phyloP scores from a whole-genome alignment of 2,329 filamentous ascomycete genomes.

The Fusarium temperatum region DNA sequence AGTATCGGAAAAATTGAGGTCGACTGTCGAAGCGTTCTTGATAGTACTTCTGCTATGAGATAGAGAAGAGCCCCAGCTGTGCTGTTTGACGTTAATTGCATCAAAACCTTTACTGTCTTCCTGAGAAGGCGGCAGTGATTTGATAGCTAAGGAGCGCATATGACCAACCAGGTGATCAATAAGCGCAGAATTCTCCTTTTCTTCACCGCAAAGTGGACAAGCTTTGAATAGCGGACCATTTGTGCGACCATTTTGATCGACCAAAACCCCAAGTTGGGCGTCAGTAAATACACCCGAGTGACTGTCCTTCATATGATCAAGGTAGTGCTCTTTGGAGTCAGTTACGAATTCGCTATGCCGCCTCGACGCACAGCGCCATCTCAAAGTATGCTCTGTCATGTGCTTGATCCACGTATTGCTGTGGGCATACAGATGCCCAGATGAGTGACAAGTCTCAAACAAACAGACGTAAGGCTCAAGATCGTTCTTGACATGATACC shows the following conservation, averaged over 20 bases:
- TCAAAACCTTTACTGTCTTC: too few species aligned
- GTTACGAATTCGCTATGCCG: accelerated
- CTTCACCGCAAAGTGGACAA: background rate
- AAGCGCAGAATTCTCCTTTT: accelerated
- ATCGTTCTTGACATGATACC: background rate
- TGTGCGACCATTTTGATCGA: accelerated
- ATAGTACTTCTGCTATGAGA: too few species aligned
- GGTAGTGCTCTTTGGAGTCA: accelerated
- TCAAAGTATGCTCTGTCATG: accelerated
- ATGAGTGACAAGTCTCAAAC: accelerated
- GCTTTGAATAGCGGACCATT: accelerated
- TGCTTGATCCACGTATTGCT: accelerated
- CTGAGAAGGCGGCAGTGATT: background rate
- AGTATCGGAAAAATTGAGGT: too few species aligned
- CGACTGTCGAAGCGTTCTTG: too few species aligned
- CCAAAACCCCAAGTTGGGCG: accelerated
- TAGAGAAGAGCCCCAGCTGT: too few species aligned
- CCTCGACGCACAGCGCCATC: background rate
- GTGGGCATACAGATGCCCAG: accelerated
- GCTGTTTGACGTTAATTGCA: too few species aligned
- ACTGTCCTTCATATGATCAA: background rate
- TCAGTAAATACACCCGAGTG: accelerated
- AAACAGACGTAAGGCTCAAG: background rate
- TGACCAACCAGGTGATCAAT: background rate
- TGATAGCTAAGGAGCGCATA: accelerated